A percentile compares a stretch with the other conserved stretches of the same genome.
Evolutionary conservation across 768 basidiomycete genomes (phyloP).

Genomic region (Antrodiella citrinella): DNA sequence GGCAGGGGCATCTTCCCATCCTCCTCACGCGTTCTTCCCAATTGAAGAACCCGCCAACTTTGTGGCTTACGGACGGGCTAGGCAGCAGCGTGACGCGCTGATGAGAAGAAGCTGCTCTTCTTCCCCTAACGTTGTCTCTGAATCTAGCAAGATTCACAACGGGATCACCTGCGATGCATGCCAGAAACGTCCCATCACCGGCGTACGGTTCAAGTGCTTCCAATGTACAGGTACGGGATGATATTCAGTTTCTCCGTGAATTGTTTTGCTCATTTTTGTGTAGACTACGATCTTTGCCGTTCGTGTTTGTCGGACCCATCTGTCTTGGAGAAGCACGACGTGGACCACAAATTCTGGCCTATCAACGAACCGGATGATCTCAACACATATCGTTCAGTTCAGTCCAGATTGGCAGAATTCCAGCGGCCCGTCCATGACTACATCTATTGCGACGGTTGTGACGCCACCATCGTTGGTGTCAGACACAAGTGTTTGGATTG

Average conservation of each 20-base stretch:
- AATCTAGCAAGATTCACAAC: slow-evolving; percentile 1
- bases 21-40: neutral
- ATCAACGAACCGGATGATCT: slow-evolving; percentile 8
- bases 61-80: neutral
- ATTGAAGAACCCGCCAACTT: neutral
- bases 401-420: neutral
- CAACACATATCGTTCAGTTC: slow-evolving; percentile 4
- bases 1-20: neutral
- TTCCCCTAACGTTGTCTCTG: neutral
- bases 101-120: neutral
- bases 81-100: neutral
- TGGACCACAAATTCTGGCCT: slow-evolving; percentile 17
- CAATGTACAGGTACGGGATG: slow-evolving; percentile 37
- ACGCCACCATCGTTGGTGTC: slow-evolving; percentile 47
- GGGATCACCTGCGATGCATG: slow-evolving; percentile 48
- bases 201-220: slow-evolving; percentile 75
- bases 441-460: slow-evolving; percentile 63
- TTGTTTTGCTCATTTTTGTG: neutral
- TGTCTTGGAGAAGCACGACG: slow-evolving; percentile 9
- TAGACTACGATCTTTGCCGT: slow-evolving; percentile 18
- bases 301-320: slow-evolving; percentile 9
- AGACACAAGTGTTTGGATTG: slow-evolving; percentile 82
- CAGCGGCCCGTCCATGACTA: slow-evolving; percentile 32
- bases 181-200: slow-evolving; percentile 38
- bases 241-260: neutral